Evolutionary conservation across 768 basidiomycete species (phyloP), one percentile per base, ranked within the genome.

Genomic region (Coprinopsis strossmayeri): DNA sequence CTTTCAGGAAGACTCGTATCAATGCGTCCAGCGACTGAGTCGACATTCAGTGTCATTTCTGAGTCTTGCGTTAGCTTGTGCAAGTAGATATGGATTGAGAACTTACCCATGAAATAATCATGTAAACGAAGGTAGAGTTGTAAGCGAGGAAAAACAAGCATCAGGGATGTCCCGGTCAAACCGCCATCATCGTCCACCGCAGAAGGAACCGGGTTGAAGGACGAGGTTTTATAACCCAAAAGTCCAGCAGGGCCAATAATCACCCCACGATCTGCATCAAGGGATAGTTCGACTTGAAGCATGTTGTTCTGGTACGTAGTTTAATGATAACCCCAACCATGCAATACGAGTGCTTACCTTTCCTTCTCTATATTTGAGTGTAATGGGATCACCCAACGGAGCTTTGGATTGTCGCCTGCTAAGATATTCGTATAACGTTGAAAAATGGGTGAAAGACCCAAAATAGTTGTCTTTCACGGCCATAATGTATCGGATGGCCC

Each of bases 401-500:
- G 76, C 55, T 1, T 76, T 76, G 44, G 69, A 70, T 37, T 68
- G 72, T 34, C 81, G 75, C 58, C 82, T 86, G 46, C 84, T 78
- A 39, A 91, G 69, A 61, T 91, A 95, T 68, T 98, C 95, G 18
- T 76, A 77, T 34, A 91, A 71, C 0, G 91, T 96, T 2, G 84
- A 83, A 57, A 94, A 97, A 55, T 95, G 88, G 1, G 92, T 96
- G 65, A 96, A 98, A 3, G 80, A 76, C 10, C 95, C 95, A 43
- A 97, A 81, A 64, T 98, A 98, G 64, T 97, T 97, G 59, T 95
- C 91, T 39, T 87, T 82, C 50, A 96, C 59, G 34, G 85, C 80
- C 81, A 98, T 87, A 55, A 95, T 74, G 59, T 91, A 84, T 30
- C 93, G 81, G 51, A 94, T 77, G 1, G 82, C 82, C 94, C 94